Conservation (phyloP, 139 green algal species). For the Spirogloea muscicola region DNA sequence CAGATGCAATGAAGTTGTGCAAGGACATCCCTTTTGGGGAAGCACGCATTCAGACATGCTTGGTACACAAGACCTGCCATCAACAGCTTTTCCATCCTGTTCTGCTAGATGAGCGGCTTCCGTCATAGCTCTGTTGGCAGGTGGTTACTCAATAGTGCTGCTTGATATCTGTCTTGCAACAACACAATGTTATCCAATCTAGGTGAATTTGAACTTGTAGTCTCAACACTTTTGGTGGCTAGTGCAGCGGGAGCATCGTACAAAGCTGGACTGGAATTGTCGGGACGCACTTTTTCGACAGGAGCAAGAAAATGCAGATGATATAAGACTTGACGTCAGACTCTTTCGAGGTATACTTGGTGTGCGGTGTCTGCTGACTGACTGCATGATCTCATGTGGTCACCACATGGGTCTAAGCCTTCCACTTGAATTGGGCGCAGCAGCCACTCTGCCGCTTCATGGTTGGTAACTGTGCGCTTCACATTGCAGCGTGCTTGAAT, state of each 20-base stretch:
- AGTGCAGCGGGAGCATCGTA: slow-evolving; percentile 52
- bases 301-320: slow-evolving; percentile 74
- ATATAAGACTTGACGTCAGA: slow-evolving; percentile 65
- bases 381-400: not conserved
- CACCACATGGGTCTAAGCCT: not conserved
- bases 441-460: not conserved
- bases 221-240: not conserved
- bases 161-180: too few species aligned
- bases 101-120: not conserved
- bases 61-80: not conserved
- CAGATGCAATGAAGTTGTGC: too few species aligned
- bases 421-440: not conserved
- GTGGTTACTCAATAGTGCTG: not conserved
- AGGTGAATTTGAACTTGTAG: not conserved
- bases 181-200: too few species aligned
- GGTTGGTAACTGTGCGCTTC: not conserved
- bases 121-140: not conserved
- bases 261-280: slow-evolving; percentile 61
- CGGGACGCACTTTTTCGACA: slow-evolving; percentile 71
- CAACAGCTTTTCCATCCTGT: not conserved
- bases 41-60: slow-evolving; percentile 6
- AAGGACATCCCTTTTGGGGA: slow-evolving; percentile 17
- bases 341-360: slow-evolving; percentile 4
- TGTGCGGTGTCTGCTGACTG: not conserved
- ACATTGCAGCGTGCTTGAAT: slow-evolving; percentile 53